Base-by-base conservation (phyloP, 129 eudicot species). In the Sambucus nigra region DNA sequence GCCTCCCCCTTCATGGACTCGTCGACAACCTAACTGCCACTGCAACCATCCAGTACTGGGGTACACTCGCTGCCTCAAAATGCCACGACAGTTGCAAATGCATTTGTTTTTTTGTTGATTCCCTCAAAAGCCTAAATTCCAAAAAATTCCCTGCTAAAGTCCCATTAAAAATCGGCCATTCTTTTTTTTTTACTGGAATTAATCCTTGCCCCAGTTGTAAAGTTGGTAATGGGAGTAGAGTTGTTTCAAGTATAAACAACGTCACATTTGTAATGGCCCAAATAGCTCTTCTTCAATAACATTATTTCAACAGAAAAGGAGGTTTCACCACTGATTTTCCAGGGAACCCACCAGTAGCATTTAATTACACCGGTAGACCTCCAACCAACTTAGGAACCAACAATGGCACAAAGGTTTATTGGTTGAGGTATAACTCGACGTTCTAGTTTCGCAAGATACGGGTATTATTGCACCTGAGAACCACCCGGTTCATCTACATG, bases 271-370 rank as follows among this genome's bases (percentile, higher is more conserved):
- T 70, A 11, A 86, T 86, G 95, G 87, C 92, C 2, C 72, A 82
- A 5, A 71, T 69, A 0, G 93, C 82, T 12, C 73, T 86, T 13
- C 55, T 86, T 32, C 92, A 82, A 65, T 93, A 93, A 4, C 92
- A 82, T 55, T 71, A 66, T 51, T 86, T 79, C 61, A 76, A 73
- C 1, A 69, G 60, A 5, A 76, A 71, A 25, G 93, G 87, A 25
- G 88, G 81, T n/a, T 86, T 81, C 67, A 78, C 92, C 1, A 67
- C 87, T 0, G 95, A 86, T 68, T 86, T 86, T 47, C 95, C 95
- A 4, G 84, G 69, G 13, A 78, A 81, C 55, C 95, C 95, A 0
- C 84, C 84, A n/a, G 7, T 40, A 51, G 48, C 70, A 17, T 86
- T 59, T 29, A 76, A 86, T 26, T 86, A 79, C 21, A 82, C 95